phyloP scores from a whole-genome alignment of 202 grass and related monocot genomes.

The Saccharum hybrid region DNA sequence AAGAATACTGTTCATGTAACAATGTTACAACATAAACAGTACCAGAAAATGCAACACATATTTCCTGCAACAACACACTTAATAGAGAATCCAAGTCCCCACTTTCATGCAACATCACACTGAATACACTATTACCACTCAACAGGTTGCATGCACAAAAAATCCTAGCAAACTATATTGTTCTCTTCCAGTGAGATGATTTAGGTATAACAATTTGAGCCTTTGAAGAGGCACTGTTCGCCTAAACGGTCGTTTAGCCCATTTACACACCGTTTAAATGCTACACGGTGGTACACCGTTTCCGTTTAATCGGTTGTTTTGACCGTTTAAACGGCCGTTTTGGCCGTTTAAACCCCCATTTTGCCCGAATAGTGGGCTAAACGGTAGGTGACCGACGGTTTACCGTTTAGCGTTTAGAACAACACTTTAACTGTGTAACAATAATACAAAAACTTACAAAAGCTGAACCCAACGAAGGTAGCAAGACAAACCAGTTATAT shows the following conservation, averaged over 20 bases:
- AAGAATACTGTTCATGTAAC: neutral
- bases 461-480: neutral
- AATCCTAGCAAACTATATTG: constrained; percentile 1
- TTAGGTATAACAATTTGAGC: too few relatives aligned
- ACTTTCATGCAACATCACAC: constrained; percentile 1
- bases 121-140: too few relatives aligned
- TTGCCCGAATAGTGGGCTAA: too few relatives aligned
- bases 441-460: neutral
- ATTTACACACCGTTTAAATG: too few relatives aligned
- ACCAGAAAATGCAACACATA: neutral
- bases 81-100: neutral
- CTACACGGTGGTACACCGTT: too few relatives aligned
- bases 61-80: neutral
- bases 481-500: neutral
- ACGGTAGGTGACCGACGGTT: too few relatives aligned
- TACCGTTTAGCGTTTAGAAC: too few relatives aligned
- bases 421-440: neutral
- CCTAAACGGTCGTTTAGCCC: too few relatives aligned
- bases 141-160: neutral
- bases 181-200: constrained; percentile 10
- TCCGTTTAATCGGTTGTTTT: too few relatives aligned
- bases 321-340: too few relatives aligned
- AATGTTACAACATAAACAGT: neutral
- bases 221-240: too few relatives aligned
- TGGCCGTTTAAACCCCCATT: too few relatives aligned